Conservation (phyloP, 495 filamentous ascomycete genomes). For the Pseudevernia furfuracea region DNA sequence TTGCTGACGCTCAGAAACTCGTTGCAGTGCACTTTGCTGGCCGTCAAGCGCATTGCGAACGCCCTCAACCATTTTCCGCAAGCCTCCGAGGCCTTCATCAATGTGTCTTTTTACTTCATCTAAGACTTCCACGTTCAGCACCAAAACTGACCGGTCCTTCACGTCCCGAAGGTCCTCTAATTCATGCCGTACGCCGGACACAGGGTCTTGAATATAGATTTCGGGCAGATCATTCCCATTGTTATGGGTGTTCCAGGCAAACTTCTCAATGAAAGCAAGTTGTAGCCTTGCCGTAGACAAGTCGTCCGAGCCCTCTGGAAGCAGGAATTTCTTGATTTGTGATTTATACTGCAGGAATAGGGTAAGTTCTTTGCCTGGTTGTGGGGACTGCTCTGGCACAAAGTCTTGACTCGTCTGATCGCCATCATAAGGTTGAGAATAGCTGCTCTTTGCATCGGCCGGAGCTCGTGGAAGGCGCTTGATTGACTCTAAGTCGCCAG, state of each 20-base stretch:
- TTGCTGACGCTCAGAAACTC: slow-evolving; percentile 86
- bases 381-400: slow-evolving; percentile 63
- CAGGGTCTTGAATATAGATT: slow-evolving; percentile 93
- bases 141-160: slow-evolving; percentile 88
- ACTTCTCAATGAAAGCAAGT: slow-evolving; percentile 98
- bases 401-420: slow-evolving; percentile 43
- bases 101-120: slow-evolving; percentile 96
- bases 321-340: slow-evolving; percentile 91
- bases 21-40: slow-evolving; percentile 69
- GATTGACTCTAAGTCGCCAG: slow-evolving; percentile 11
- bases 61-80: slow-evolving; percentile 72
- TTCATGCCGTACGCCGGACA: slow-evolving; percentile 91
- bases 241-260: slow-evolving; percentile 93
- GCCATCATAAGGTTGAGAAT: slow-evolving; percentile 23
- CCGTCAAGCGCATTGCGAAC: slow-evolving; percentile 71
- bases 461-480: slow-evolving; percentile 23
- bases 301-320: slow-evolving; percentile 73
- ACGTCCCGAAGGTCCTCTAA: slow-evolving; percentile 92
- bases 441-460: slow-evolving; percentile 16
- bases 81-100: slow-evolving; percentile 78
- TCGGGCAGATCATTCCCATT: slow-evolving; percentile 91
- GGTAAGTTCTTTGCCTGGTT: slow-evolving; percentile 79
- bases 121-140: slow-evolving; percentile 86
- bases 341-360: slow-evolving; percentile 96
- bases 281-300: slow-evolving; percentile 82